These are phyloP conservation scores for Pyrus pyrifolia DNA, from an alignment of 306 rosid species.

Conservation along the genomic window DNA sequence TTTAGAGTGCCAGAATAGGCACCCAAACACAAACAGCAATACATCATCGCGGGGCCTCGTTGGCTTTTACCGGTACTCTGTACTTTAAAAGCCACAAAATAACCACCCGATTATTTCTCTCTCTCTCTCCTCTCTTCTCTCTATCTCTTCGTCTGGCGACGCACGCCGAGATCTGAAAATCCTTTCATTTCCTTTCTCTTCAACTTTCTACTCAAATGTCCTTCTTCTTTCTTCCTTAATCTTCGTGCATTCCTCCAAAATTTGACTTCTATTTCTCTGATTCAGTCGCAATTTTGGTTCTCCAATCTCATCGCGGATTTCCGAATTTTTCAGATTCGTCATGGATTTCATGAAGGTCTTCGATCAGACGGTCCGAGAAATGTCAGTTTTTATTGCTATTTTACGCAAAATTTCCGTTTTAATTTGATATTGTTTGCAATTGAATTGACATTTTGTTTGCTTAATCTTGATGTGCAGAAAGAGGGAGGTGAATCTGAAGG, in stretches of 20 bases:
- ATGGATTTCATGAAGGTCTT: constrained; percentile 99
- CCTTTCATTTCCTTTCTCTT: not conserved
- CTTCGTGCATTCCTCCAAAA: not conserved
- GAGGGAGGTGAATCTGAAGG: constrained; percentile 99
- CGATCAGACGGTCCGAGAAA: constrained; percentile 99
- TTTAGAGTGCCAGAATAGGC: too few species aligned
- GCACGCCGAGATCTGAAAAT: constrained; percentile 17
- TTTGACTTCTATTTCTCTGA: constrained; percentile 17
- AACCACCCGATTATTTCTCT: not conserved
- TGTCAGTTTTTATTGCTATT: constrained; percentile 42
- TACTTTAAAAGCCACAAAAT: not conserved
- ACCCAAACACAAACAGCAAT: not conserved
- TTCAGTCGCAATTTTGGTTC: constrained; percentile 5
- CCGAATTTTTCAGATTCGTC: constrained; percentile 40
- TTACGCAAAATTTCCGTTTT: not conserved
- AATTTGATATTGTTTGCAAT: not conserved
- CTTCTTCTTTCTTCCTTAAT: not conserved
- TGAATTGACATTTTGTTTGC: constrained; percentile 12
- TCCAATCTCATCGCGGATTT: constrained; percentile 4
- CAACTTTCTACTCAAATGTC: not conserved
- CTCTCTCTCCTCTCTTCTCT: not conserved
- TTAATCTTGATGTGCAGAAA: constrained; percentile 46
- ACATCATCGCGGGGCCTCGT: not conserved
- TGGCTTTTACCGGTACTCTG: not conserved
- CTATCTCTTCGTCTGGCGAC: not conserved